A percentile compares a stretch with the other conserved stretches of the same genome.
Conservation (phyloP, 257 asterid species). For the Asclepias syriaca region DNA sequence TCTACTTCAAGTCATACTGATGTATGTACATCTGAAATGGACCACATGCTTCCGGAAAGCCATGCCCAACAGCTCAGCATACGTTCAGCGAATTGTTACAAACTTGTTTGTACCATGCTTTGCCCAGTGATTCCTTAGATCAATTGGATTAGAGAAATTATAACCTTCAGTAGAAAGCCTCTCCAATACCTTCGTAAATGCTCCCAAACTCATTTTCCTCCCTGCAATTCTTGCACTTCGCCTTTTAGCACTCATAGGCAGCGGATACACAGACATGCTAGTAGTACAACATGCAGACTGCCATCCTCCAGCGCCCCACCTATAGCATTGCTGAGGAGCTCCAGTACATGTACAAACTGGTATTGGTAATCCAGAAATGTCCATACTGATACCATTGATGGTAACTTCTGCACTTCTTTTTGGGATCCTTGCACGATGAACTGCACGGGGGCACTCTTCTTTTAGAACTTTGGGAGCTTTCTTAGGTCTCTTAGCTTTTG, state of each 20-base stretch:
- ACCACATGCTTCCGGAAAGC: constrained; percentile 27
- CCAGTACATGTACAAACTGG: constrained; percentile 92
- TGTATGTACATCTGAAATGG: constrained; percentile 53
- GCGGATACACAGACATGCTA: constrained; percentile 57
- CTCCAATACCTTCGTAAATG: constrained; percentile 81
- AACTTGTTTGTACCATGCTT: constrained; percentile 92
- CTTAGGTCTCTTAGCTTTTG: constrained; percentile 60
- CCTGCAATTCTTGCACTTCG: constrained; percentile 90
- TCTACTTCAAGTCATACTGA: constrained; percentile 38
- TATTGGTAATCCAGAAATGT: constrained; percentile 61
- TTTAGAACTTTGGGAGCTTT: constrained; percentile 38
- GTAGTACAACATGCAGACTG: constrained; percentile 91
- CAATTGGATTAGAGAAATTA: constrained; percentile 65
- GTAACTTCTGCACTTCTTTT: constrained; percentile 67
- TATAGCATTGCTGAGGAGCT: constrained; percentile 68
- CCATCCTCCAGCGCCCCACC: constrained; percentile 99
- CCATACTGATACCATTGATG: constrained; percentile 68
- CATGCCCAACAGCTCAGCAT: constrained; percentile 26
- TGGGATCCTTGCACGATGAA: constrained; percentile 59
- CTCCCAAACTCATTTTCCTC: constrained; percentile 90
- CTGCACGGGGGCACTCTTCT: constrained; percentile 35
- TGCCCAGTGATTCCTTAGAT: constrained; percentile 82
- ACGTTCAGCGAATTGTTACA: constrained; percentile 61
- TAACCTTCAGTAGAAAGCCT: constrained; percentile 69
- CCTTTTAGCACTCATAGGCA: constrained; percentile 77